phyloP scores from a whole-genome alignment of 2,329 filamentous ascomycete genomes.

The Emmonsia crescens region DNA sequence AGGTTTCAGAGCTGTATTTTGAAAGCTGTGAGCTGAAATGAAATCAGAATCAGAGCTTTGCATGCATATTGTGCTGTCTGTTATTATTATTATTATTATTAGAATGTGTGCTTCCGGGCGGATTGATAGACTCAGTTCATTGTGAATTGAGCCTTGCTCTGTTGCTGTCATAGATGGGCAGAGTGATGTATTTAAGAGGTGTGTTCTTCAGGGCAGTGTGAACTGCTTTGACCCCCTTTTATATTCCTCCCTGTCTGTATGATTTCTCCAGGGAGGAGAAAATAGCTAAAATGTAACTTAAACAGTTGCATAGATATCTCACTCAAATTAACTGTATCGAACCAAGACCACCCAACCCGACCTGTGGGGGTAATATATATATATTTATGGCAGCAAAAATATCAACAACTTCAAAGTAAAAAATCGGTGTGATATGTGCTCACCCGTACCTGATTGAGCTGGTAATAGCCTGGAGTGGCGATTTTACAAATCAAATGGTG shows the following conservation, averaged over 20 bases:
- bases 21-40: conserved; percentile 67
- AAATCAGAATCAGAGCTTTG: conserved; percentile 68
- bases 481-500: too few species aligned
- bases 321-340: neutral
- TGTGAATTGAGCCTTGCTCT: neutral
- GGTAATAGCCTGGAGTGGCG: too few species aligned
- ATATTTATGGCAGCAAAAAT: neutral
- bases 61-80: conserved; percentile 79
- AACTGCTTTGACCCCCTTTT: neutral
- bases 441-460: neutral
- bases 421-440: neutral
- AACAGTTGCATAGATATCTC: neutral
- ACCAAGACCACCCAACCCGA: neutral
- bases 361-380: neutral
- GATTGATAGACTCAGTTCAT: neutral
- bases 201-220: neutral
- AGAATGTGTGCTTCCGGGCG: conserved; percentile 64
- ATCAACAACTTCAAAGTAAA: neutral
- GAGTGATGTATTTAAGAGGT: neutral
- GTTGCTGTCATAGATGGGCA: neutral
- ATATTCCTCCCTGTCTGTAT: neutral
- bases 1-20: conserved; percentile 70
- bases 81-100: conserved; percentile 91
- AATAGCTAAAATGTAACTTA: too few species aligned
- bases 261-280: too few species aligned